Evolutionary conservation across 306 rosid species (phyloP).

Genomic region (Dalbergia oliveri): DNA sequence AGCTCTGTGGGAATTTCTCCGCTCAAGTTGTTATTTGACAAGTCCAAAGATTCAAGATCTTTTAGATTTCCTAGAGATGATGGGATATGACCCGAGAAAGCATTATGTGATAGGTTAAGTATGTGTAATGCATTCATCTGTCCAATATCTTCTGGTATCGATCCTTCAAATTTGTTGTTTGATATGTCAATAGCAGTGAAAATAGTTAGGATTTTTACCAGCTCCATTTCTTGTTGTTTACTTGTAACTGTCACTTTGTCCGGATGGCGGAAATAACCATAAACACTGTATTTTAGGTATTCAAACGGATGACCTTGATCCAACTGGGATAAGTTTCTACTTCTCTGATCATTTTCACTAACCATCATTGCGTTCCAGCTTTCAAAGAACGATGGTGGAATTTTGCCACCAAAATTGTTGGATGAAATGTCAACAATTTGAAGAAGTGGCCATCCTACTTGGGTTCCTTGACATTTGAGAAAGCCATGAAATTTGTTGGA

Average conservation of each 20-base stretch:
- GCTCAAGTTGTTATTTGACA: slow-evolving; percentile 42
- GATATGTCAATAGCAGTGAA: too few relatives aligned
- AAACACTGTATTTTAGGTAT: too few relatives aligned
- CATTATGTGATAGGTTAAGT: too few relatives aligned
- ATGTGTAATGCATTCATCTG: too few relatives aligned
- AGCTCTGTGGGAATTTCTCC: slow-evolving; percentile 45
- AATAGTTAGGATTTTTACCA: slow-evolving; percentile 4
- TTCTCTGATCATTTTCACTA: background rate
- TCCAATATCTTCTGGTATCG: too few relatives aligned
- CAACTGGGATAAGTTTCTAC: too few relatives aligned
- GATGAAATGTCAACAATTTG: background rate
- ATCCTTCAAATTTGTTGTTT: too few relatives aligned
- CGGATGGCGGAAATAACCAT: background rate
- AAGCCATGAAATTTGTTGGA: background rate
- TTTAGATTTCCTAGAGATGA: too few relatives aligned
- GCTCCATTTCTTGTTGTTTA: background rate
- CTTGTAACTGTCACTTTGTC: background rate
- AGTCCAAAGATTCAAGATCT: background rate
- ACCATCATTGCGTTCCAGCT: background rate
- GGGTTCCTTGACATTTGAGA: too few relatives aligned
- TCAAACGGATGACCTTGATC: too few relatives aligned
- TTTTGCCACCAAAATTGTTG: slow-evolving; percentile 41
- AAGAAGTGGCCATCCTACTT: too few relatives aligned
- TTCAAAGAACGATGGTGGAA: background rate
- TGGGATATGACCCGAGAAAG: too few relatives aligned